Evolutionary conservation across 2,329 filamentous ascomycete species (phyloP).

Genomic region (Sporothrix mexicana): DNA sequence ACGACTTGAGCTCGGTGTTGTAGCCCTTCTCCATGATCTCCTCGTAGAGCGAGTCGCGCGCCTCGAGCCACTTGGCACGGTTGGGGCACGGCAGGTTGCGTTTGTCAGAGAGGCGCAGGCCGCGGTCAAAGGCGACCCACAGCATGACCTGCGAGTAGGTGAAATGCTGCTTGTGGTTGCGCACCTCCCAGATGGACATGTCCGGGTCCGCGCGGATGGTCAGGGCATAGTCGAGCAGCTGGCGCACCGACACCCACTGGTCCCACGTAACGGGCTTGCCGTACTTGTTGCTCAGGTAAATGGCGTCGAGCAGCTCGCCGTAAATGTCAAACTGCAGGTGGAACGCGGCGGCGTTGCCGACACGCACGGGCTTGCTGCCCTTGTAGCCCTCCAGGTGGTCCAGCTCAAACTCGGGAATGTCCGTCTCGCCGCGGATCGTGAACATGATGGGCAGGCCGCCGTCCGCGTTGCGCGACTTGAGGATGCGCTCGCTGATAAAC

Average conservation of each 20-base stretch:
- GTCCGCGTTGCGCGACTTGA: conserved; percentile 63
- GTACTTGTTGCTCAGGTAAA: conserved; percentile 81
- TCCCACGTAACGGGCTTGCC: conserved; percentile 79
- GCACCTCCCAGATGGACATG: conserved; percentile 85
- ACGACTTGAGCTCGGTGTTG: conserved; percentile 71
- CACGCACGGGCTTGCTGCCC: conserved; percentile 72
- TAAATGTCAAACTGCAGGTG: conserved; percentile 82
- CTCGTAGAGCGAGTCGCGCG: conserved; percentile 72
- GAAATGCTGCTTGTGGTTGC: conserved; percentile 76
- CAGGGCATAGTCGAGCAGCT: conserved; percentile 74
- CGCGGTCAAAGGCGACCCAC: conserved; percentile 81
- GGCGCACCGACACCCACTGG: conserved; percentile 72
- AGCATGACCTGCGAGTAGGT: conserved; percentile 84
- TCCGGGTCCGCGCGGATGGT: conserved; percentile 68
- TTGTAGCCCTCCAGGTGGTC: conserved; percentile 75
- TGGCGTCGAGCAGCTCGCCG: conserved; percentile 76
- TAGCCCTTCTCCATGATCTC: conserved; percentile 79
- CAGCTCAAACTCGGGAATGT: conserved; percentile 73
- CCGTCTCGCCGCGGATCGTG: conserved; percentile 74
- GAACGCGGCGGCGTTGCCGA: conserved; percentile 77
- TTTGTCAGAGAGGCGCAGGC: conserved; percentile 75
- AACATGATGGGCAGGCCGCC: conserved; percentile 80
- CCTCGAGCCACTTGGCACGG: conserved; percentile 67
- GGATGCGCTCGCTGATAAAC: conserved; percentile 75
- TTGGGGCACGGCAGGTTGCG: conserved; percentile 77